A percentile compares a stretch with the other conserved stretches of the same genome.
phyloP scores from a whole-genome alignment of 2,329 filamentous ascomycete species.

The Aspergillus felis region DNA sequence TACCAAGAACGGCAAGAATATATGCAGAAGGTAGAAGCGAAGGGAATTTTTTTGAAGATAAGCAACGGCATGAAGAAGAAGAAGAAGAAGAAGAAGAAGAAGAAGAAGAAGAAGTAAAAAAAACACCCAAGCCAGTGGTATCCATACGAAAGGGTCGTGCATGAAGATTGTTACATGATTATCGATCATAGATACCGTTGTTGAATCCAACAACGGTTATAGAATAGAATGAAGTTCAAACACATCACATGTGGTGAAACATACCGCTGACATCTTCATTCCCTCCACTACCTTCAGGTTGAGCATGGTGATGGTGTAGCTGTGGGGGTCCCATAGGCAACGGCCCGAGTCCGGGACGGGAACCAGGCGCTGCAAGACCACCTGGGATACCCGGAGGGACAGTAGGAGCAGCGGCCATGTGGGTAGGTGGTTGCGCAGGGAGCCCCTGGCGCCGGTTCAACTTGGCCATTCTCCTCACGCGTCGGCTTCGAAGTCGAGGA shows the following conservation, averaged over 20 bases:
- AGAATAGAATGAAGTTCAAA: slow-evolving; percentile 12
- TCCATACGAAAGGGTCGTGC: slow-evolving; percentile 1
- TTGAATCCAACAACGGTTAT: not conserved
- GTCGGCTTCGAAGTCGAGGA: slow-evolving; percentile 79
- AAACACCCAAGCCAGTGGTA: slow-evolving; percentile 4
- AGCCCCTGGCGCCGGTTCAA: slow-evolving; percentile 80
- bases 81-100: slow-evolving; percentile 2
- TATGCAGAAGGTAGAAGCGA: slow-evolving; percentile 5
- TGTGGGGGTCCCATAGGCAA: slow-evolving; percentile 66
- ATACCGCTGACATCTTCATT: slow-evolving; percentile 88
- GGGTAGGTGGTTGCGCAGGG: slow-evolving; percentile 55
- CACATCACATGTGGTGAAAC: slow-evolving; percentile 84
- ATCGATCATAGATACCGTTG: slow-evolving; percentile 6
- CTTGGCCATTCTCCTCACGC: slow-evolving; percentile 94
- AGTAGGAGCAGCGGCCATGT: slow-evolving; percentile 61
- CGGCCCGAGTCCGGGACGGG: slow-evolving; percentile 43
- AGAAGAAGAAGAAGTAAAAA: slow-evolving; percentile 3
- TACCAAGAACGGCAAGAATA: not conserved
- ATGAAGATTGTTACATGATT: slow-evolving; percentile 10
- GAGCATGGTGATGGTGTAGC: slow-evolving; percentile 72
- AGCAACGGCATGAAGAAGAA: not conserved
- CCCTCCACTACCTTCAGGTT: slow-evolving; percentile 59
- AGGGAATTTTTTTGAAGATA: not conserved
- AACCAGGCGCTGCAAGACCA: slow-evolving; percentile 50
- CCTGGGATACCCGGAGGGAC: slow-evolving; percentile 63